A percentile compares a stretch with the other conserved stretches of the same genome.
Evolutionary conservation across 768 basidiomycete genomes (phyloP).

Genomic region (Leucosporidium yakuticum): DNA sequence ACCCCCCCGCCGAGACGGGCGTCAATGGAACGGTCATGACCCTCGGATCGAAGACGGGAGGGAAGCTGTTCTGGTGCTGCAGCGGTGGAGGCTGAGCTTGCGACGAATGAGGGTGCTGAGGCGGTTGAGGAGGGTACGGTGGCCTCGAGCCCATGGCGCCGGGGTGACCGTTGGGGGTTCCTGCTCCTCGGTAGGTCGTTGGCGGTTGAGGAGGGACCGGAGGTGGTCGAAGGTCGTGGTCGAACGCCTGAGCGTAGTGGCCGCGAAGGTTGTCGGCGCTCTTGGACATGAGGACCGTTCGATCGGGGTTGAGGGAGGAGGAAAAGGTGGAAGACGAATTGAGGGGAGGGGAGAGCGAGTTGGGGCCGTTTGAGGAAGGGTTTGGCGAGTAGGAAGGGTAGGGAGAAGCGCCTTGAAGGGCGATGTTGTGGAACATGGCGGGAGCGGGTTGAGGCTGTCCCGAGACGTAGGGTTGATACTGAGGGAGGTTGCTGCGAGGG

Average conservation of each 20-base stretch:
- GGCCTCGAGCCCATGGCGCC: not conserved
- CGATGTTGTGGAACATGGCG: slow-evolving; percentile 32
- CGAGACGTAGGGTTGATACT: no score
- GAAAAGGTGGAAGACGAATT: not conserved
- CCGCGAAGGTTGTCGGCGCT: slow-evolving; percentile 32
- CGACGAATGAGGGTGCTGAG: not conserved
- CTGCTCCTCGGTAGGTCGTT: not conserved
- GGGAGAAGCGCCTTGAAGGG: slow-evolving; percentile 11
- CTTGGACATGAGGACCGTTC: slow-evolving; percentile 4
- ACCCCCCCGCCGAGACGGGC: no score
- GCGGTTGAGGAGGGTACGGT: not conserved
- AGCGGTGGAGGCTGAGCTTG: not conserved
- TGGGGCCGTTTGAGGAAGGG: not conserved
- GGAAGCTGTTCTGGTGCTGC: no score
- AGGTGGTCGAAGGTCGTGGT: not conserved
- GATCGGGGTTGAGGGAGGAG: not conserved
- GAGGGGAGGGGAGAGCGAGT: not conserved
- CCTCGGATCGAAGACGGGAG: no score
- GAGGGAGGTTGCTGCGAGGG: no score
- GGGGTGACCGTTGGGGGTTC: not conserved
- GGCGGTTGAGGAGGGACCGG: slow-evolving; percentile 4
- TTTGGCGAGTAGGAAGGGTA: not conserved
- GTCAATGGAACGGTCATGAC: no score
- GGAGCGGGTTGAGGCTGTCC: not conserved
- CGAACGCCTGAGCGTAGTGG: slow-evolving; percentile 6